Percentiles rank a stretch among this genome's conserved stretches.
Evolutionary conservation across 768 basidiomycete genomes (phyloP).

Genomic region (Hygrocybe punicea): DNA sequence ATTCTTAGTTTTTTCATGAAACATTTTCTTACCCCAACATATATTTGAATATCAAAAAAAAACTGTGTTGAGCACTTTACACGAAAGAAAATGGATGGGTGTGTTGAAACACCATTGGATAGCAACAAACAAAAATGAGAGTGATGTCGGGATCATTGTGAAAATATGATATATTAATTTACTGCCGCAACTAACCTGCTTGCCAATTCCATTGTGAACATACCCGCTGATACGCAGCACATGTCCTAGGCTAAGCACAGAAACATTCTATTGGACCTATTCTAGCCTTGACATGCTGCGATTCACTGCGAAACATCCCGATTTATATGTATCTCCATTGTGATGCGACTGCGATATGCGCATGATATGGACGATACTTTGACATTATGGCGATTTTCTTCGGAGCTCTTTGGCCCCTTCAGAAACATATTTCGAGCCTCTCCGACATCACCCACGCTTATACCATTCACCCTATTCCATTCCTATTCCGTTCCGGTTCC

Average conservation of each 20-base stretch:
- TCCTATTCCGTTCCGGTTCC: no score
- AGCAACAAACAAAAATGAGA: neutral
- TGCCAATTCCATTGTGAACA: neutral
- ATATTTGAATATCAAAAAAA: neutral
- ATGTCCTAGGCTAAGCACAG: no score
- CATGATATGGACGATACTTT: no score
- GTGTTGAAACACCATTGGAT: neutral
- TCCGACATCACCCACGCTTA: no score
- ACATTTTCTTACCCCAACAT: neutral
- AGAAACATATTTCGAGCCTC: neutral
- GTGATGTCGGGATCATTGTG: neutral
- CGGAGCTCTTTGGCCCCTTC: neutral
- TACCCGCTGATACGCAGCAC: no score
- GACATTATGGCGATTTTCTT: neutral
- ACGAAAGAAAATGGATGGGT: neutral
- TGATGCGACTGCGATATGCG: no score
- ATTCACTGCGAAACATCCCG: no score
- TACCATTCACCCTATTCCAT: no score
- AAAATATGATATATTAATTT: neutral
- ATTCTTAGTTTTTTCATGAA: neutral
- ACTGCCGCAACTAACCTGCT: neutral
- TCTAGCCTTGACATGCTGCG: no score
- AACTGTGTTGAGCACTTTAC: no score
- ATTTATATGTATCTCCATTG: no score
- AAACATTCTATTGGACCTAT: no score